These are phyloP conservation scores for Porphyrellus cyaneotinctus DNA, from an alignment of 768 basidiomycete species.

Conservation along the genomic window DNA sequence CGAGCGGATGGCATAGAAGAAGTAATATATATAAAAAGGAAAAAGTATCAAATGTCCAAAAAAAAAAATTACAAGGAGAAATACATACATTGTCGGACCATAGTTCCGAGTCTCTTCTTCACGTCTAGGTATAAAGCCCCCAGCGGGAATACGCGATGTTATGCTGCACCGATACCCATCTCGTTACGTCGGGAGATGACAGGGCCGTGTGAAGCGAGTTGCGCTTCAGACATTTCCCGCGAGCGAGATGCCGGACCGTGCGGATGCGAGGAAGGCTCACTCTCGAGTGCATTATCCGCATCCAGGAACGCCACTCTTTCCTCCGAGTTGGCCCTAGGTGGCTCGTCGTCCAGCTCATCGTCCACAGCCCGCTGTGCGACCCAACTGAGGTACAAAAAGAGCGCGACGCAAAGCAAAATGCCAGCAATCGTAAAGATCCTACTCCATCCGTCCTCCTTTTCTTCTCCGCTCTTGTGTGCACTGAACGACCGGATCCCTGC, in stretches of 20 bases:
- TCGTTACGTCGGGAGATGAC: constrained; percentile 19
- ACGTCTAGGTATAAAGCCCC: not conserved
- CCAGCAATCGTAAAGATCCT: constrained; percentile 64
- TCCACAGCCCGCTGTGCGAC: constrained; percentile 71
- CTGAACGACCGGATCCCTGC: constrained; percentile 79
- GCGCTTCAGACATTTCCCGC: constrained; percentile 43
- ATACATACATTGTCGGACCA: constrained; percentile 18
- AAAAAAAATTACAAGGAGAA: constrained; percentile 22
- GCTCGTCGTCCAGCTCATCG: constrained; percentile 48
- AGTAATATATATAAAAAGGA: not conserved
- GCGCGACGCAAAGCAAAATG: constrained; percentile 63
- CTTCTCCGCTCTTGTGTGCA: constrained; percentile 42
- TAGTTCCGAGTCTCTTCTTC: not conserved
- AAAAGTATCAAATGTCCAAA: not conserved
- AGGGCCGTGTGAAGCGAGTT: constrained; percentile 28
- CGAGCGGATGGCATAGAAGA: constrained; percentile 5
- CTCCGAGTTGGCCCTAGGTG: constrained; percentile 35
- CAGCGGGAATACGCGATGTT: not conserved
- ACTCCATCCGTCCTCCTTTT: constrained; percentile 44
- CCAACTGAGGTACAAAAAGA: constrained; percentile 76
- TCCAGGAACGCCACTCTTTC: constrained; percentile 53
- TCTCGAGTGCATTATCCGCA: constrained; percentile 24
- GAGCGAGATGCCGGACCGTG: constrained; percentile 17
- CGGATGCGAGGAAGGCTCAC: constrained; percentile 19
- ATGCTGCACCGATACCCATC: constrained; percentile 7